These are phyloP conservation scores for Fusarium virguliforme DNA, from an alignment of 2,329 filamentous ascomycete species.

Conservation along the genomic window DNA sequence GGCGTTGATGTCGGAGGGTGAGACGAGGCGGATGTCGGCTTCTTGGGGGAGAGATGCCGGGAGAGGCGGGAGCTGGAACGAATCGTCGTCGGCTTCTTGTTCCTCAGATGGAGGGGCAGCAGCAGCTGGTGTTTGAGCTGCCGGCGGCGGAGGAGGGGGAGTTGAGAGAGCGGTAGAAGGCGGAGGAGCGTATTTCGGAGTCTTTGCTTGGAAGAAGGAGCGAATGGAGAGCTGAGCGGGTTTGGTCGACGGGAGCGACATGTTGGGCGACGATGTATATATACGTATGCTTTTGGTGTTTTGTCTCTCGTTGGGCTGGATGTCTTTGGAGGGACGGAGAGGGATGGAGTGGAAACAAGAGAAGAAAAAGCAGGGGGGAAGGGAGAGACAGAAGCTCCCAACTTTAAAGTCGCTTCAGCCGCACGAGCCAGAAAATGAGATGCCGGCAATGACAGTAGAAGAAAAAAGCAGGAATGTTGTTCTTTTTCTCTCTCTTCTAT, in stretches of 20 bases:
- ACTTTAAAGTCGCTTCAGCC: slow-evolving; percentile 17
- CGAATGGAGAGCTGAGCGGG: slow-evolving; percentile 71
- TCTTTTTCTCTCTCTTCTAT: slow-evolving; percentile 13
- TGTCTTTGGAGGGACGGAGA: background rate
- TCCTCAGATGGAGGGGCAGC: slow-evolving; percentile 48
- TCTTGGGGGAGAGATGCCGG: slow-evolving; percentile 61
- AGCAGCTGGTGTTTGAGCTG: slow-evolving; percentile 24
- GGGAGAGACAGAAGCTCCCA: slow-evolving; percentile 14
- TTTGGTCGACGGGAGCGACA: slow-evolving; percentile 61
- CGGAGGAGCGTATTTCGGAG: slow-evolving; percentile 58
- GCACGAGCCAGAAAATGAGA: slow-evolving; percentile 8
- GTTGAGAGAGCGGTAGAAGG: slow-evolving; percentile 48
- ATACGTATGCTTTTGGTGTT: background rate
- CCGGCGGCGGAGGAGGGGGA: slow-evolving; percentile 43
- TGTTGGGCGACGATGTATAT: slow-evolving; percentile 42
- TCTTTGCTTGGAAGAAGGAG: slow-evolving; percentile 72
- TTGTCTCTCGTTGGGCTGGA: slow-evolving; percentile 4
- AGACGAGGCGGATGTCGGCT: slow-evolving; percentile 68
- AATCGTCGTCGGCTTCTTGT: slow-evolving; percentile 20
- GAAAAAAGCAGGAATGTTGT: slow-evolving; percentile 13
- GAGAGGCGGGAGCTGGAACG: slow-evolving; percentile 51
- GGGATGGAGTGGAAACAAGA: slow-evolving; percentile 1
- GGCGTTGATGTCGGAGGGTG: slow-evolving; percentile 68
- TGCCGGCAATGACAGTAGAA: background rate
- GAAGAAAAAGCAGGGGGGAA: slow-evolving; percentile 12